These are phyloP conservation scores for Xanthoceras sorbifolium DNA, from an alignment of 345 rosid genomes.

Conservation along the genomic window DNA sequence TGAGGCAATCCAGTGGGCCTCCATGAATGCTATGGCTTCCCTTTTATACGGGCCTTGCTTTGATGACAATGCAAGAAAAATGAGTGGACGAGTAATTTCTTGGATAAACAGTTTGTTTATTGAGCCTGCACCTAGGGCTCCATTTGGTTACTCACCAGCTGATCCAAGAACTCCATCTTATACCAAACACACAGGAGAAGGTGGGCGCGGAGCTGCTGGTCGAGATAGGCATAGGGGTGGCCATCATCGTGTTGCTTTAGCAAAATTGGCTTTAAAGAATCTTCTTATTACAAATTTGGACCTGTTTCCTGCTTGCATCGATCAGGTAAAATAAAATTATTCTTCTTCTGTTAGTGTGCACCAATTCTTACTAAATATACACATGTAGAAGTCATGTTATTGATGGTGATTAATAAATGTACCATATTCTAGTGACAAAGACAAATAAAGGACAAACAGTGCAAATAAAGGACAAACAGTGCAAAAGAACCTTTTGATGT, in stretches of 20 bases:
- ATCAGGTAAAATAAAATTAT: conserved; percentile 60
- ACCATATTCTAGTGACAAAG: not conserved
- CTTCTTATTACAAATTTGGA: conserved; percentile 96
- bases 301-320: conserved; percentile 96
- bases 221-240: conserved; percentile 89
- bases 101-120: conserved; percentile 98
- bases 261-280: conserved; percentile 92
- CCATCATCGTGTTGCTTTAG: conserved; percentile 89
- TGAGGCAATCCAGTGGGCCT: conserved; percentile 97
- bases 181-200: conserved; percentile 83
- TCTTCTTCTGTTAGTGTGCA: conserved; percentile 25
- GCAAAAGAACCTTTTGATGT: not conserved
- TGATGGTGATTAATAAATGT: conserved; percentile 15
- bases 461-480: not conserved
- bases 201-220: conserved; percentile 75
- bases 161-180: conserved; percentile 91
- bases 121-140: conserved; percentile 94
- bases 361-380: not conserved
- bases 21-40: conserved; percentile 96
- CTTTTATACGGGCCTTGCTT: conserved; percentile 95
- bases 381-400: not conserved
- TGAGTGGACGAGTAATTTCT: conserved; percentile 93
- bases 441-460: not conserved
- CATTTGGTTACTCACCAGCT: conserved; percentile 95
- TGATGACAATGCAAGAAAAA: conserved; percentile 98